These are phyloP conservation scores for Aegilops tauschii DNA, from an alignment of 176 grass and related monocot genomes.

Conservation along the genomic window DNA sequence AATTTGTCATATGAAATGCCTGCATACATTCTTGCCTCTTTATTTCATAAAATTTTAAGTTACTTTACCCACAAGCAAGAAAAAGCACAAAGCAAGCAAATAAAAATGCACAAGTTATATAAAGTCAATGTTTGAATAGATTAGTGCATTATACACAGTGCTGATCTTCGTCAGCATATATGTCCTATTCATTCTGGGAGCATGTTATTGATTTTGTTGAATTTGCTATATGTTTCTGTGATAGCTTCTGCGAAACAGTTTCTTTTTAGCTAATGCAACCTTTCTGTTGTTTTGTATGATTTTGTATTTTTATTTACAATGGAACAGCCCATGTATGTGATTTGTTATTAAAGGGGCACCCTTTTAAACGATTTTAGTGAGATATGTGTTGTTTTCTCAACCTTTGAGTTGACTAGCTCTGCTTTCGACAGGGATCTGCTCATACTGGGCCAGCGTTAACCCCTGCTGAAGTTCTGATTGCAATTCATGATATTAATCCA, in stretches of 20 bases:
- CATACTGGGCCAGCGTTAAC: slow-evolving; percentile 96
- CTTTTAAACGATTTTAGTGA: not conserved
- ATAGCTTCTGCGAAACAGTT: not conserved
- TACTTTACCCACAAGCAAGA: not conserved
- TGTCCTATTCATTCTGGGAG: not conserved
- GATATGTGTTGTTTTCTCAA: not conserved
- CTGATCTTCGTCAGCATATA: not conserved
- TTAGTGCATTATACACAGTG: not conserved
- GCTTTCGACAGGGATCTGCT: slow-evolving; percentile 72
- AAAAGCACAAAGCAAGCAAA: not conserved
- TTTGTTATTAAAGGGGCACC: slow-evolving; percentile 5
- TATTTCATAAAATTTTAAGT: slow-evolving; percentile 6
- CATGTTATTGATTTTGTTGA: not conserved
- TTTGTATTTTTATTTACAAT: not conserved
- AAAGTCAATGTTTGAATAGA: slow-evolving; percentile 9
- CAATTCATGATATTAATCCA: slow-evolving; percentile 96
- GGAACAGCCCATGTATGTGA: not conserved
- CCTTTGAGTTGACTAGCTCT: not conserved
- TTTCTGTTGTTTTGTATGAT: slow-evolving; percentile 3
- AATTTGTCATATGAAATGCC: not conserved
- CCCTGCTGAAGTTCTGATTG: slow-evolving; percentile 92
- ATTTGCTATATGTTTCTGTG: slow-evolving; percentile 1
- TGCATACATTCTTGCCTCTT: not conserved
- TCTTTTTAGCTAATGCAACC: not conserved
- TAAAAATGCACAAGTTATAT: not conserved